A percentile compares a stretch with the other conserved stretches of the same genome.
These are phyloP conservation scores for Plasmodium coatneyi DNA, from an alignment of 169 alveolate genomes.

Conservation along the genomic window DNA sequence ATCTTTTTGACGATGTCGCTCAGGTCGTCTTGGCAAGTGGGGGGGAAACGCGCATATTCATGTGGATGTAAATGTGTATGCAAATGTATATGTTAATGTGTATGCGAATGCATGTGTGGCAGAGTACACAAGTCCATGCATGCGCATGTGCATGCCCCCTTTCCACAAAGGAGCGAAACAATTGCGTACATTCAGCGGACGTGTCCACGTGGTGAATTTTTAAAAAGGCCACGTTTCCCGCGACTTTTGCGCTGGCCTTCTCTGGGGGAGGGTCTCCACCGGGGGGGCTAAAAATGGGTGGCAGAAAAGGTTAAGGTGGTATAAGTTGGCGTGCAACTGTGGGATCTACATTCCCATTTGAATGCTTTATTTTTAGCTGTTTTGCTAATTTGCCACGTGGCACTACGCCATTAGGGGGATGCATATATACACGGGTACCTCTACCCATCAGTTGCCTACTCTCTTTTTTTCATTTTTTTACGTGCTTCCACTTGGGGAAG, in stretches of 20 bases:
- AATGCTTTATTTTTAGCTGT: not conserved
- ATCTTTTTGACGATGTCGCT: slow-evolving; percentile 44
- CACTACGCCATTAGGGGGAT: not conserved
- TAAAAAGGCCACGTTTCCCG: not conserved
- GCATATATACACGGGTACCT: not conserved
- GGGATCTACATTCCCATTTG: not conserved
- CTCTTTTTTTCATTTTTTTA: not conserved
- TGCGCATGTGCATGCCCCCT: not conserved
- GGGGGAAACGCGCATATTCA: not conserved
- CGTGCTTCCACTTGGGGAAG: not conserved
- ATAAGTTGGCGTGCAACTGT: not conserved
- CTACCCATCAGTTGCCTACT: not conserved
- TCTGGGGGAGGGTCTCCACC: not conserved
- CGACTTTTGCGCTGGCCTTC: not conserved
- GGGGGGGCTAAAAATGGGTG: not conserved
- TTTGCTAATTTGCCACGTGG: not conserved
- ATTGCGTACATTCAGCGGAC: slow-evolving; percentile 12
- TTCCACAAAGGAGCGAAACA: not conserved
- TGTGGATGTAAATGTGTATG: not conserved
- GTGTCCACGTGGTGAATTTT: slow-evolving; percentile 24
- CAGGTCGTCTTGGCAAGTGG: slow-evolving; percentile 20
- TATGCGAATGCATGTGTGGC: not conserved
- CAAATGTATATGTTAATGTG: too few species aligned
- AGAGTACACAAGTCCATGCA: not conserved
- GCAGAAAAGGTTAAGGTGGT: not conserved